Evolutionary conservation across 2,329 filamentous ascomycete genomes (phyloP), one percentile per base, ranked within the genome.

Genomic region (Colletotrichum liriopes): DNA sequence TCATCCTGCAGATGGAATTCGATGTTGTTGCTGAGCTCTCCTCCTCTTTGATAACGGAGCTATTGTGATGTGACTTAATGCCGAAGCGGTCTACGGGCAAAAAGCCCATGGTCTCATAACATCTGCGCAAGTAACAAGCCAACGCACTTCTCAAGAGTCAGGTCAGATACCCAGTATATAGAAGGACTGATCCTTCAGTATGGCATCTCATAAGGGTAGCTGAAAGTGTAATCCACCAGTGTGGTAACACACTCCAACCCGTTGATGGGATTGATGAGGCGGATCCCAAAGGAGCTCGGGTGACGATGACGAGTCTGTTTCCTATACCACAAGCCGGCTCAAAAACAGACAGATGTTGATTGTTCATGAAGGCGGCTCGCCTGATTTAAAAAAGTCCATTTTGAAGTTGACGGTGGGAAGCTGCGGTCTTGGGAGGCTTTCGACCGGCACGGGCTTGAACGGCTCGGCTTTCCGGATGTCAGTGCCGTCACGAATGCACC

Each of bases 401-500:
- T 70, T 65, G 18, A 65, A 69, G 3, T 56, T 56, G 29, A 26
- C 52, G 45, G 12, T 8, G 47, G 66, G 45, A 32, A 37, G 45
- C 14, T 59, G 58, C 14, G 52, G 20, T n/a, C 56, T 59, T 20
- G 59, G 39, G 14, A 49, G 18, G 39, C 39, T n/a, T 41, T 43
- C 37, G 8, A 32, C 18, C n/a, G 51, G 63, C 12, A 45, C 32
- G 11, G 62, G 37, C 29, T 51, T 65, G 14, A 51, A 29, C 9
- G 65, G 59, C 26, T 60, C 65, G 20, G 39, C 59, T 20, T 55
- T 23, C 43, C 65, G 59, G 26, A 72, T 72, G 14, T 72, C 70
- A n/a, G 59, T 29, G 16, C 59, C 70, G 5, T 72, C 70, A 9
- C 65, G 70, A 11, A 72, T 68, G 29, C 70, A 72, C 45, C 59